A percentile compares a stretch with the other conserved stretches of the same genome.
Conservation (phyloP, 2,329 filamentous ascomycete genomes). For the Emericellopsis atlantica region DNA sequence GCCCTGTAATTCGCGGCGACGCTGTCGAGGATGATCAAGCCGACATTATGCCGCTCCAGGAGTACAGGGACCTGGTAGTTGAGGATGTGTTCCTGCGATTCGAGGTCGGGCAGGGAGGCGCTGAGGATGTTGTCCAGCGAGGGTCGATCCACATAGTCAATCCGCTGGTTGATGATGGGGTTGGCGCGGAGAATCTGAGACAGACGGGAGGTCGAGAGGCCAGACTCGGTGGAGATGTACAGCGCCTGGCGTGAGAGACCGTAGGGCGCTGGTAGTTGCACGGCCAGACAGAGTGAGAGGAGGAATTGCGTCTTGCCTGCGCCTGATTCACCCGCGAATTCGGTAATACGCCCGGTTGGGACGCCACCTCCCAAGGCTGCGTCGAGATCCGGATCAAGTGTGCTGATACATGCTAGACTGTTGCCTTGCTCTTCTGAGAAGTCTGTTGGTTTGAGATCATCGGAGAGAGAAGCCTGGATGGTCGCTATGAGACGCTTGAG, state of each 20-base stretch:
- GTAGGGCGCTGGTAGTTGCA: conserved; percentile 61
- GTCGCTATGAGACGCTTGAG: conserved; percentile 61
- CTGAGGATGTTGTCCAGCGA: conserved; percentile 68
- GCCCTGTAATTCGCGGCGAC: conserved; percentile 93
- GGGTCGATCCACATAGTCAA: conserved; percentile 21
- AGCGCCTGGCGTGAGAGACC: conserved; percentile 65
- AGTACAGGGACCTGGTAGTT: conserved; percentile 85
- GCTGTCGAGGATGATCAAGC: conserved; percentile 78
- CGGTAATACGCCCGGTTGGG: conserved; percentile 68
- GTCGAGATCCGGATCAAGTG: conserved; percentile 65
- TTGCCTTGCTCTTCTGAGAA: not conserved
- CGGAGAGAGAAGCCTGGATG: conserved; percentile 54
- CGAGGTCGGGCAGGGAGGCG: conserved; percentile 77
- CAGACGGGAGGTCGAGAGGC: conserved; percentile 71
- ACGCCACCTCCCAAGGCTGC: conserved; percentile 62
- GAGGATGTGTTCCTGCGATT: conserved; percentile 90
- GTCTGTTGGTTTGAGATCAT: conserved; percentile 31
- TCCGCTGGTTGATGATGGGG: conserved; percentile 33
- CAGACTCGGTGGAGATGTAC: conserved; percentile 88
- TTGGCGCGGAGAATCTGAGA: conserved; percentile 63
- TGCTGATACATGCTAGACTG: conserved; percentile 46
- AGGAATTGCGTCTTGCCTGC: conserved; percentile 93
- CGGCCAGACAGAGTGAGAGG: conserved; percentile 69
- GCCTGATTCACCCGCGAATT: conserved; percentile 87
- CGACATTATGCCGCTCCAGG: conserved; percentile 61